Conservation (phyloP, 2,329 filamentous ascomycete genomes). For the Neurospora sp. region DNA sequence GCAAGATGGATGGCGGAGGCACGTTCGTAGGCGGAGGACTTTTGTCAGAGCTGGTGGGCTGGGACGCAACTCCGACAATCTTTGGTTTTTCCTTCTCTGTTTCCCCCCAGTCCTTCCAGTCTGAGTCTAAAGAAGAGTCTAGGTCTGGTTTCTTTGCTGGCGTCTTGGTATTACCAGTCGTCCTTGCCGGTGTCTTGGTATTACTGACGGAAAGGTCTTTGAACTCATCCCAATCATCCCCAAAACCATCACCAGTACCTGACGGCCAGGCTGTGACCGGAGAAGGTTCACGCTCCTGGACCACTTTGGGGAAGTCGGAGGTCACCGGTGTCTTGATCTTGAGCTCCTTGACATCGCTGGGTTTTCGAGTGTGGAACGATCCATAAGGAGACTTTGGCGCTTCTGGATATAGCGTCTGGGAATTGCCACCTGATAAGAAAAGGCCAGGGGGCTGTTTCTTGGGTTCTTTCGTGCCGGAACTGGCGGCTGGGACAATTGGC, state of each 20-base stretch:
- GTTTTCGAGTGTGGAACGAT: conserved; percentile 43
- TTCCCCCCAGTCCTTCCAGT: conserved; percentile 36
- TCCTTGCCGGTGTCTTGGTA: conserved; percentile 11
- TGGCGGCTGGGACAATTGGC: conserved; percentile 10
- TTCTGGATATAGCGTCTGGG: conserved; percentile 31
- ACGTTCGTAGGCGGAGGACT: conserved; percentile 68
- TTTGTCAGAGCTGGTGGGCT: conserved; percentile 14
- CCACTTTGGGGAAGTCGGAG: conserved; percentile 23
- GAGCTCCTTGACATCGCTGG: conserved; percentile 38
- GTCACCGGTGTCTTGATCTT: conserved; percentile 35
- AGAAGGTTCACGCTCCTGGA: conserved; percentile 26
- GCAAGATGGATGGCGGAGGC: conserved; percentile 74
- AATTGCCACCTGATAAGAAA: conserved; percentile 22
- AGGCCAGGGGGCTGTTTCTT: conserved; percentile 19
- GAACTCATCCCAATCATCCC: conserved; percentile 43
- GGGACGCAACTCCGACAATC: background rate
- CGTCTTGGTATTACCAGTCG: conserved; percentile 8
- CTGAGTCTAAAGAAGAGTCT: conserved; percentile 30
- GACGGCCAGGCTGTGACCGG: conserved; percentile 38
- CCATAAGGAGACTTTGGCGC: conserved; percentile 36
- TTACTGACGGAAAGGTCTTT: conserved; percentile 30
- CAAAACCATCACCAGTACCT: conserved; percentile 22
- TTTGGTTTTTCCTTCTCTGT: conserved; percentile 11
- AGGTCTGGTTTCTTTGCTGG: conserved; percentile 11
- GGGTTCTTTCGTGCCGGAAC: conserved; percentile 2